phyloP scores from a whole-genome alignment of 306 rosid species.

The Acacia melanoxylon region DNA sequence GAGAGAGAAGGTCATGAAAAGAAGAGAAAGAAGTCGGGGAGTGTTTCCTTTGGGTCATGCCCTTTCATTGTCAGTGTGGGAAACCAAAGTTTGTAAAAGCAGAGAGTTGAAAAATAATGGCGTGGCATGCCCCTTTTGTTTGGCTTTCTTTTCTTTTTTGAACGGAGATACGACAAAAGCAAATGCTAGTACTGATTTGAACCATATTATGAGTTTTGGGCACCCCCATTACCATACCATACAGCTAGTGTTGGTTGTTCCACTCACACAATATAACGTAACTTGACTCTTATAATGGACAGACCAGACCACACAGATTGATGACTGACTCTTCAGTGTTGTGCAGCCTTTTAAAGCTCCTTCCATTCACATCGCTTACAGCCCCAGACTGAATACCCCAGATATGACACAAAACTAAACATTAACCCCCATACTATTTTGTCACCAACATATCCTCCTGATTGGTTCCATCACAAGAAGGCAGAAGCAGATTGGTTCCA shows the following conservation, averaged over 20 bases:
- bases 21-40: constrained; percentile 43
- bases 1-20: constrained; percentile 44
- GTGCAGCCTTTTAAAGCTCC: not conserved
- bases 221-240: not conserved
- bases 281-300: not conserved
- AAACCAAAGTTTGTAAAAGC: constrained; percentile 33
- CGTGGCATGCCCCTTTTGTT: constrained; percentile 33
- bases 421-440: not conserved
- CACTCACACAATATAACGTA: constrained; percentile 28
- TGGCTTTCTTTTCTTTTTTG: constrained; percentile 39
- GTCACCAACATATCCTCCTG: not conserved
- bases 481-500: no score
- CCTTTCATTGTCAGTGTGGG: constrained; percentile 47
- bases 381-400: not conserved
- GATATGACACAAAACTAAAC: not conserved
- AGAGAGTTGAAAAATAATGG: constrained; percentile 31
- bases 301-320: not conserved
- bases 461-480: not conserved
- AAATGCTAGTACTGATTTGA: constrained; percentile 17
- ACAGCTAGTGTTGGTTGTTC: no score
- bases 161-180: constrained; percentile 33
- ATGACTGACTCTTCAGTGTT: not conserved
- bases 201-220: constrained; percentile 27
- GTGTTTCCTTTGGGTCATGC: constrained; percentile 43
- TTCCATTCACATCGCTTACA: not conserved